Evolutionary conservation across 2,329 filamentous ascomycete genomes (phyloP), one percentile per base, ranked within the genome.

Genomic region (Botrytis pseudocinerea): DNA sequence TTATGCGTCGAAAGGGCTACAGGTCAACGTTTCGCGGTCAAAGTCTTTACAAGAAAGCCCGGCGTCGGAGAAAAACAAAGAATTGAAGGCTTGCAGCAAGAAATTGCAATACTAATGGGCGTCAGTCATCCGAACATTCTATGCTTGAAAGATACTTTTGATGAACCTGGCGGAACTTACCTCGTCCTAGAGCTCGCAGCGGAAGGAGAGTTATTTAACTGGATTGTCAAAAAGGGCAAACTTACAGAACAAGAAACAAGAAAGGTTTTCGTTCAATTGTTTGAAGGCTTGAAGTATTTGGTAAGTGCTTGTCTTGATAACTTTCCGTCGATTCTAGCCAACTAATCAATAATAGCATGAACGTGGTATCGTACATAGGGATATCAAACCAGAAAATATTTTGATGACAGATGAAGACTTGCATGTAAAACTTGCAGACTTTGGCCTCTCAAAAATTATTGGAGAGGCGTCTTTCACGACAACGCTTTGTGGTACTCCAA

Each of bases 391-490:
- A 5, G 80, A 81, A 68, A 81, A 81, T 44, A 98, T 99, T 48
- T 84, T 99, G 14, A 85, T 99, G 51, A 90, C 92, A 8, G 94
- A 98, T 82, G 94, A 93, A 79, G 87, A 96, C 48, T 84, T 98
- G 42, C 91, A 91, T 74, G 91, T 97, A 76, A 99, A 99, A 83
- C 85, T 99, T 75, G 96, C 95, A 32, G 96, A 99, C 82, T 99
- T 99, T 82, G 96, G 96, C 63, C 87, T 99, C 54, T 95, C 96
- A 60, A 99, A 99, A 84, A 98, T 99, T 77, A 97, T 99, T 77
- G 97, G 97, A 75, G 96, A 99, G 82, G 94, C 98, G 81, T 98
- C 95, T 0, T 99, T 99, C 81, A 98, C 96, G 1, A 98, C 95
- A 0, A 98, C 96, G 0, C 85, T 99, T 76, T 96, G 96, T 81